Evolutionary conservation across 2,329 filamentous ascomycete species (phyloP), one percentile per base, ranked within the genome.

Genomic region (Aureobasidium sp.): DNA sequence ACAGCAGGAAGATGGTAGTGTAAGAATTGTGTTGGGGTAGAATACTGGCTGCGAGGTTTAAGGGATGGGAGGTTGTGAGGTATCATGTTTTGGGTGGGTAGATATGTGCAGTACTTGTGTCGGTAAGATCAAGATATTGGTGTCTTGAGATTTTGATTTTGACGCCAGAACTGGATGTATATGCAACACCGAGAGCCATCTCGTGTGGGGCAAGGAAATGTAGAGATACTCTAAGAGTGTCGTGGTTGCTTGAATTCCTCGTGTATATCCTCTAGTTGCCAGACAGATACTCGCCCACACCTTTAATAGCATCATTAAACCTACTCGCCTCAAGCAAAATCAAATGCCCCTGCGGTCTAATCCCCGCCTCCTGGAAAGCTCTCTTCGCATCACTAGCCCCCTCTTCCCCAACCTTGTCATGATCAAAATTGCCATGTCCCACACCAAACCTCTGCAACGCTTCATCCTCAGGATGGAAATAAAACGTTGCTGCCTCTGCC

Each of bases 381-480:
- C 94, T 81, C 81, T 95, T 97, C 70, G 91, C 91, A 78, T 99
- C 94, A 60, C 91, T 89, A 65, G 87, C 85, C 5, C 87, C 85
- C 68, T 96, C 90, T 51, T 89, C 88, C 63, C 80, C 79, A 65
- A 90, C 85, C 73, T 89, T 93, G 51, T 87, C 88, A 74, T 91
- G 96, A 20, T 88, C 83, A 71, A 87, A 96, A 57, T 81, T 84
- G 29, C 86, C 88, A 66, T 83, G 79, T 15, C 85, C 90, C 42
- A 85, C 64, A 2, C 91, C 89, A 76, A 93, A 83, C 71, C 85
- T 86, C 67, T 94, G 86, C 69, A 97, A 77, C 57, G 93, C 84
- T 79, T 97, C 94, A 71, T 99, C 94, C 77, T 99, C 94, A 0
- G 91, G 88, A 73, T 99, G 94, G 80, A 97, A 99, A 76, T 92